A percentile compares a stretch with the other conserved stretches of the same genome.
Evolutionary conservation across 169 alveolate species (phyloP).

Genomic region (Perkinsus marinus): DNA sequence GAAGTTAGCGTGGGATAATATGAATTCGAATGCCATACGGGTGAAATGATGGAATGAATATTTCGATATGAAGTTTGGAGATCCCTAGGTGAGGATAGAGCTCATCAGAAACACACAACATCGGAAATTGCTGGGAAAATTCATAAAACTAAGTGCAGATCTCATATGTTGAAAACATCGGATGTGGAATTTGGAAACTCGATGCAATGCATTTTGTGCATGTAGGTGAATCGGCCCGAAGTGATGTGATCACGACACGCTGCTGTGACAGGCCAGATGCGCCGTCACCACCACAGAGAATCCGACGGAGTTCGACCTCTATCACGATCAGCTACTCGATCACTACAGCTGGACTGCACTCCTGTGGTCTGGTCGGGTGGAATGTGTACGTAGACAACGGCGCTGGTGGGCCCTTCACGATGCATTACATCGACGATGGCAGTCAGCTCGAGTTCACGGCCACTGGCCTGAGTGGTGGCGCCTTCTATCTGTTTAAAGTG

Average conservation of each 20-base stretch:
- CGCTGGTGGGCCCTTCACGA: background rate
- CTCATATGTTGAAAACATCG: too few relatives aligned
- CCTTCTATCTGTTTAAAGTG: background rate
- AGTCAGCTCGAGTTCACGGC: background rate
- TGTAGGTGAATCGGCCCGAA: background rate
- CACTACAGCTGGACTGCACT: background rate
- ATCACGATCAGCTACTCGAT: background rate
- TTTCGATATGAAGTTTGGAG: too few relatives aligned
- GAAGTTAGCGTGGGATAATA: too few relatives aligned
- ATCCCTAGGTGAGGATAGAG: too few relatives aligned
- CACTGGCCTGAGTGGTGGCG: background rate
- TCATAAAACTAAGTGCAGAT: too few relatives aligned
- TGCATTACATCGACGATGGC: background rate
- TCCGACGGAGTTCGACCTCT: background rate
- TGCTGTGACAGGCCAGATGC: background rate
- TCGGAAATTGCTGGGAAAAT: too few relatives aligned
- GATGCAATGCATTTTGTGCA: too few relatives aligned
- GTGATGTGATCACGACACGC: background rate
- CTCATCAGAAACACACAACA: too few relatives aligned
- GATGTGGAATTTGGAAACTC: too few relatives aligned
- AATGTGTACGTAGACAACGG: background rate
- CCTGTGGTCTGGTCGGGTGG: background rate
- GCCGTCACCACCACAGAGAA: background rate
- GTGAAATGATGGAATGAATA: too few relatives aligned
- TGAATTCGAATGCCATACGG: too few relatives aligned